phyloP scores from a whole-genome alignment of 2,329 filamentous ascomycete species.

The Fusarium torreyae region DNA sequence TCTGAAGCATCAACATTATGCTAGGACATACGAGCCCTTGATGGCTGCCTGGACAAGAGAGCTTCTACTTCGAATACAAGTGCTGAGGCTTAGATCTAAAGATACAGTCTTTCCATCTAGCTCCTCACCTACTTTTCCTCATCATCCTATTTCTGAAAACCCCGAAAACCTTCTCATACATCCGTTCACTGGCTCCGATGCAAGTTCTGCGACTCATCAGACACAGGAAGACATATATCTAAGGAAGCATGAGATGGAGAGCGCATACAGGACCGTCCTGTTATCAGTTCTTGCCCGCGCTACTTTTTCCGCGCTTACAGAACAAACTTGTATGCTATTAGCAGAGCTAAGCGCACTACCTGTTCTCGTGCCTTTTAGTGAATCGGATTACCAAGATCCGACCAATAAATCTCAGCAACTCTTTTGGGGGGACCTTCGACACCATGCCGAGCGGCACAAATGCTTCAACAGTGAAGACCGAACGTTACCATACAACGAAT shows the following conservation, averaged over 20 bases:
- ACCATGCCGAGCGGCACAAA: background rate
- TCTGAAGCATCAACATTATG: background rate
- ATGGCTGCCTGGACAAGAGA: conserved; percentile 24
- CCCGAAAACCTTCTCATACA: too few species aligned
- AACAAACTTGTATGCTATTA: conserved; percentile 15
- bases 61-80: conserved; percentile 15
- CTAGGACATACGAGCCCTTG: conserved; percentile 8
- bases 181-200: too few species aligned
- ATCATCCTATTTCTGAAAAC: rapidly evolving
- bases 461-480: background rate
- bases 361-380: background rate
- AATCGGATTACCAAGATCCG: background rate
- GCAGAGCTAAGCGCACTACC: conserved; percentile 14
- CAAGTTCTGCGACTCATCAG: too few species aligned
- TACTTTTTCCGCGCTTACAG: conserved; percentile 7
- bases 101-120: too few species aligned
- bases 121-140: background rate
- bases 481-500: conserved; percentile 9
- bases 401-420: background rate
- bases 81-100: background rate
- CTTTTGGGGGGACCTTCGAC: background rate
- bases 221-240: background rate
- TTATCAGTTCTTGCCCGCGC: conserved; percentile 15
- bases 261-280: conserved; percentile 24
- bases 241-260: conserved; percentile 4